A percentile compares a stretch with the other conserved stretches of the same genome.
Conservation (phyloP, 164 flowering plant genomes). For the Cinnamomum micranthum region DNA sequence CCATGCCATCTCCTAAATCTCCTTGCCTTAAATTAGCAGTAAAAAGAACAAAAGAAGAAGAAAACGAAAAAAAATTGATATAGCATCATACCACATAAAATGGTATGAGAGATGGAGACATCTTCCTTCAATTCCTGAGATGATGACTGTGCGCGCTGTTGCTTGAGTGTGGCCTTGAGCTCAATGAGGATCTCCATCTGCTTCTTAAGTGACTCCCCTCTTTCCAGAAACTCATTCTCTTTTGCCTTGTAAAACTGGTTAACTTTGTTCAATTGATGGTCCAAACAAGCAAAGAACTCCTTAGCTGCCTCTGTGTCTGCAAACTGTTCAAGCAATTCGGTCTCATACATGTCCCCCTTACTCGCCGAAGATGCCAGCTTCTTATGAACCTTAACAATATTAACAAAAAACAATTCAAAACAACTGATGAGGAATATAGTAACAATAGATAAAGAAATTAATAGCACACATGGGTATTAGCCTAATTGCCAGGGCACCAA, state of each 20-base stretch:
- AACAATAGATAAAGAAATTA: neutral
- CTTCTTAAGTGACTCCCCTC: slow-evolving; percentile 73
- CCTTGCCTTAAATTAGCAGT: neutral
- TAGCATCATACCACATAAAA: slow-evolving; percentile 54
- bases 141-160: slow-evolving; percentile 32
- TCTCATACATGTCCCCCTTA: slow-evolving; percentile 72
- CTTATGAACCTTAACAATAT: slow-evolving; percentile 60
- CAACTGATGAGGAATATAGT: neutral
- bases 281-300: slow-evolving; percentile 68
- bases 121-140: slow-evolving; percentile 56
- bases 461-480: neutral
- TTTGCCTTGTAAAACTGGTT: slow-evolving; percentile 76
- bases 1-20: neutral
- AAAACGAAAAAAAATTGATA: neutral
- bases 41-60: neutral
- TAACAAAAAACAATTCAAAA: slow-evolving; percentile 10
- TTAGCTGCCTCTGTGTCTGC: slow-evolving; percentile 59
- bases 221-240: slow-evolving; percentile 86
- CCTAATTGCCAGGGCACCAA: too few species aligned
- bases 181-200: slow-evolving; percentile 76
- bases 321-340: slow-evolving; percentile 79
- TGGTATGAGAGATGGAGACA: slow-evolving; percentile 58
- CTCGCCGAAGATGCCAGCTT: slow-evolving; percentile 72
- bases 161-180: slow-evolving; percentile 48
- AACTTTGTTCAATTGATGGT: slow-evolving; percentile 86